Base-by-base conservation (phyloP, 2,329 filamentous ascomycete species). In the Paracoccidioides brasiliensis region DNA sequence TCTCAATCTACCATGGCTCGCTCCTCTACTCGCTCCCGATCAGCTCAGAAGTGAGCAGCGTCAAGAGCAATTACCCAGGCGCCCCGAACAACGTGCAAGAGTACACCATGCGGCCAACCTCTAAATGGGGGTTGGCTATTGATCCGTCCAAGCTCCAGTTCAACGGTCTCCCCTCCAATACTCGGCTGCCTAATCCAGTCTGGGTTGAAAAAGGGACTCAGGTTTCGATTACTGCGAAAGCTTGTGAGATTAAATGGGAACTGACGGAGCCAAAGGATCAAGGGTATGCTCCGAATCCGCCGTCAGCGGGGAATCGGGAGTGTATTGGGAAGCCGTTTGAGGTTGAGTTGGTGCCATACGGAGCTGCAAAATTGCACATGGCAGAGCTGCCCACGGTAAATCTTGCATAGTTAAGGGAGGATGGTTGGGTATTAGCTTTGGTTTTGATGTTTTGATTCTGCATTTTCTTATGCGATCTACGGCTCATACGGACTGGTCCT, bases 291-390 rank as follows among this genome's bases (percentile, higher is more conserved):
- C 65, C 67, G 9, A 64, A 65, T 6, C 67, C 68, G 6, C 69
- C 71, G 4, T 56, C 68, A 37, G 59, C 63, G 33, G 63, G 63
- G 9, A 61, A 66, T 22, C 63, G 69, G 32, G 65, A 66, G 9
- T 72, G 70, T 41, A 66, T 69, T 2, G 68, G 69, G 0, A 58
- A 66, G 43, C 64, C 61, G n/a, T 68, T 67, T 56, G 63, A 66
- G 51, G 62, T 70, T 10, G 66, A 67, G n/a, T 56, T 77, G 15
- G 67, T 72, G 10, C 76, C 75, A n/a, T 77, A 73, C 63, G 75
- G 73, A 1, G 70, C 70, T 42, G 70, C 74, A 12, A 76, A 74
- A 61, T 60, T 77, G 56, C 74, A 75, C 57, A 75, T 78, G 63
- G 71, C 70, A 9, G 70, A 76, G 55, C 65, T 75, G 38, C 72